Conservation (phyloP, 129 eudicot genomes). For the Heracleum sosnowskyi region DNA sequence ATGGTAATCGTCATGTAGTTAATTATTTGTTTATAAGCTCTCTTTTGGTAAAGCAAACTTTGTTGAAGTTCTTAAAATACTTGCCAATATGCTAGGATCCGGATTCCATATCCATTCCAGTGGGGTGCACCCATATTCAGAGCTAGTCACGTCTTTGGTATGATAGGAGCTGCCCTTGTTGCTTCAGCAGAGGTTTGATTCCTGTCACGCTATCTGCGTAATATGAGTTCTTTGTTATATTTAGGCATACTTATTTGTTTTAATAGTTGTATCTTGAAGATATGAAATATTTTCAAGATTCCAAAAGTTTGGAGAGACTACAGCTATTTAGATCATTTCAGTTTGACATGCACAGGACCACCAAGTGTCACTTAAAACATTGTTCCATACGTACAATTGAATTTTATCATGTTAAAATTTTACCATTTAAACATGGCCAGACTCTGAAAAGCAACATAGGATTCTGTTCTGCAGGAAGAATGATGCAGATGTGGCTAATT, state of each 20-base stretch:
- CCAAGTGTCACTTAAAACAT: not conserved
- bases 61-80: not conserved
- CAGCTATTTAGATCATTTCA: not conserved
- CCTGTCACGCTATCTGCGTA: not conserved
- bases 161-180: constrained; percentile 98
- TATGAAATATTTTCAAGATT: not conserved
- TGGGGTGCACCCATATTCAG: constrained; percentile 97
- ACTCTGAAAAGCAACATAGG: not conserved
- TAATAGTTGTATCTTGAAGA: not conserved
- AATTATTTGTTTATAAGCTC: not conserved
- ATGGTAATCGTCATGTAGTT: constrained; percentile 38
- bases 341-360: not conserved
- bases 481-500: not conserved
- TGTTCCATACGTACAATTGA: not conserved
- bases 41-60: not conserved
- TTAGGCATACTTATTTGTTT: not conserved
- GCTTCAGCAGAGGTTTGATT: constrained; percentile 77
- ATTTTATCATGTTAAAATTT: not conserved
- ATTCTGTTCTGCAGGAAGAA: not conserved
- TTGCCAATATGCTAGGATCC: constrained; percentile 46
- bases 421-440: not conserved
- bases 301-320: not conserved
- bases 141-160: constrained; percentile 93
- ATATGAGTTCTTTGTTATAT: not conserved
- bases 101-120: constrained; percentile 83